Evolutionary conservation across 108 stramenopile genomes (phyloP), one percentile per base, ranked within the genome.

Genomic region (Skeletonema tropicum): DNA sequence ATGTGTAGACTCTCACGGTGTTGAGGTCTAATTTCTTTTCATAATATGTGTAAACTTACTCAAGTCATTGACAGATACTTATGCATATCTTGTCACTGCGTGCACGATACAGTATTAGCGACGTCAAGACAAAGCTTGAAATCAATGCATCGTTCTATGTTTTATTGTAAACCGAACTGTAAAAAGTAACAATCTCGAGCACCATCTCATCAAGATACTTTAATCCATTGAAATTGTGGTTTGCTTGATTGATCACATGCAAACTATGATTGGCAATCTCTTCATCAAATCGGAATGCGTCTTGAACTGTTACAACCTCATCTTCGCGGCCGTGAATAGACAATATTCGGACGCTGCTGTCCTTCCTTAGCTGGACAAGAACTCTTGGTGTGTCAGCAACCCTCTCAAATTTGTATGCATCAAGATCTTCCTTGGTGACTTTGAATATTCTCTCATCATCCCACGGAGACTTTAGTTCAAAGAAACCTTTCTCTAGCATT

Each of bases 221-320:
- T 10, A 79, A 6, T 55, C 82, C 82, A 75, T 83, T 83, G 42
- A 77, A 83, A 36, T 79, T 79, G 60, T 83, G 82, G 55, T 75
- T 68, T 11, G 77, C 82, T 32, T 68, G 55, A 12, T 78, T 52
- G 8, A 83, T 69, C 26, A 83, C 69, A 55, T 64, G 33, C 33
- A 83, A 46, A 19, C 29, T 42, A 38, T 83, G 77, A 45, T 83
- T 79, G 19, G 52, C 23, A 46, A 77, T 73, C 25, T 59, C 52
- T 29, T 65, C 23, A 26, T 59, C 63, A 77, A 76, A 83, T 9
- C 35, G 38, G 12, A 68, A 36, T 5, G 82, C 82, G 29, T 79
- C 63, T 14, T 69, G 42, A 15, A 83, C 63, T 6, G 19, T 13
- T 3, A 83, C 77, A 4, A 42, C 33, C 23, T 29, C 57, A 32